Conservation (phyloP, 352 stramenopile genomes). For the Phytophthora palmivora region DNA sequence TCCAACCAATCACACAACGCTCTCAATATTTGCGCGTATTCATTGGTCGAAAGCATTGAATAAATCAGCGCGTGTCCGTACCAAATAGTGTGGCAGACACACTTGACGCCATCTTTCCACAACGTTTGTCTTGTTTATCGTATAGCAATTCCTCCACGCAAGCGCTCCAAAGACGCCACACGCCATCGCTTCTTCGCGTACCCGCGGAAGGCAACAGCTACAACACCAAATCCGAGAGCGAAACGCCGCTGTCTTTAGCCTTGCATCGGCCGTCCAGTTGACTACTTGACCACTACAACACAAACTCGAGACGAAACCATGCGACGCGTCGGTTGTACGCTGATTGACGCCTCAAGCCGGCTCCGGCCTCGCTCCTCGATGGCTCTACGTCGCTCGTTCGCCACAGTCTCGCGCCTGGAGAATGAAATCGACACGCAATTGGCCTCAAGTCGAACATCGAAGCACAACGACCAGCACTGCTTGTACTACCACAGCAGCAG, state of each 20-base stretch:
- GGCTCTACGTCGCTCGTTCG: conserved; percentile 17
- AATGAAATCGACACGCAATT: conserved; percentile 26
- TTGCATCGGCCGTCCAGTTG: conserved; percentile 23
- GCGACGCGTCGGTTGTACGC: conserved; percentile 27
- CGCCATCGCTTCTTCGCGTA: conserved; percentile 14
- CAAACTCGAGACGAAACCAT: conserved; percentile 11
- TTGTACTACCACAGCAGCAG: conserved; percentile 41
- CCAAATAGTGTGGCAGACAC: conserved; percentile 2
- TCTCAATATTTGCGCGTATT: not conserved
- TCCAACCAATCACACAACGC: not conserved
- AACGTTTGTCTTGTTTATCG: not conserved
- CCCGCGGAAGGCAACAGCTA: conserved; percentile 15
- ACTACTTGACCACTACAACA: conserved; percentile 13
- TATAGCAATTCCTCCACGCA: not conserved
- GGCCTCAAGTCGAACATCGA: conserved; percentile 1
- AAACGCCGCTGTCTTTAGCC: conserved; percentile 8
- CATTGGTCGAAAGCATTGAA: not conserved
- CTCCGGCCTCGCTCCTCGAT: conserved; percentile 4
- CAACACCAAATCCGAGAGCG: conserved; percentile 20
- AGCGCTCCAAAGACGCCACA: conserved; percentile 21
- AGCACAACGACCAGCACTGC: conserved; percentile 18
- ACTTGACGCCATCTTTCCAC: conserved; percentile 6
- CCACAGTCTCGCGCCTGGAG: conserved; percentile 4
- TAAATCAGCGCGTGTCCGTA: conserved; percentile 17
- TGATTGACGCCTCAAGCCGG: conserved; percentile 19